Base-by-base conservation (phyloP, 352 stramenopile species). In the Phytopythium kandeliae region DNA sequence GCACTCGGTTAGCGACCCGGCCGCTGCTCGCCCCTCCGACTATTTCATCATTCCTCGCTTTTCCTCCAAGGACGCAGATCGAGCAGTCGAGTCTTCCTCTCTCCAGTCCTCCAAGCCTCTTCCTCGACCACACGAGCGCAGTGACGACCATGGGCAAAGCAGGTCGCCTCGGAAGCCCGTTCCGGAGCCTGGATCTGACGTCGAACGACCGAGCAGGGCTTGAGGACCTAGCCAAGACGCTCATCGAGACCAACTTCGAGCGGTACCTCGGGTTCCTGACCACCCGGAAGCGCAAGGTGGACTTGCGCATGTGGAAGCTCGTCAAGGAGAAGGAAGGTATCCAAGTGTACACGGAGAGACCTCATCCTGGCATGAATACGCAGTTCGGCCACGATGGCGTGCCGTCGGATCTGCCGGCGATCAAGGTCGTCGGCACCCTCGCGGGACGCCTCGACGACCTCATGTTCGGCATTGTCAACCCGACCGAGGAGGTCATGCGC, bases 291-390 rank as follows among this genome's bases (percentile, higher is more conserved):
- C 50, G 52, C 17, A 21, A 68, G 16, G 51, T 85, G 26, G 66
- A 79, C 35, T 44, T 71, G 21, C 44, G 44, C 11, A 63, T 63
- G 21, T 85, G 74, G 74, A 78, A 78, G 40, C 65, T 65, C 36
- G 31, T 78, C 17, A 70, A 68, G 49, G 57, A 62, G 17, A 62
- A 46, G 19, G 66, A 71, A 8, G 63, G 62, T 30, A 41, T 75
- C 28, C 59, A 36, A 17, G 40, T 71, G 38, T 71, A 60, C 42
- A 48, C 65, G 9, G 62, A 75, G 45, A 1, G 63, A 59, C 47
- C 36, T 43, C 36, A 61, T 43, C 21, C 54, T 70, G 48, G 70
- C 65, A 55, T 62, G 58, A 26, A 8, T n/a, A 8, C 19, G 17
- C 37, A 44, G 37, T 44, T 44, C 17, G 37, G 37, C 19, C 37